These are phyloP conservation scores for Nyssa sinensis DNA, from an alignment of 148 eudicot genomes.

Conservation along the genomic window DNA sequence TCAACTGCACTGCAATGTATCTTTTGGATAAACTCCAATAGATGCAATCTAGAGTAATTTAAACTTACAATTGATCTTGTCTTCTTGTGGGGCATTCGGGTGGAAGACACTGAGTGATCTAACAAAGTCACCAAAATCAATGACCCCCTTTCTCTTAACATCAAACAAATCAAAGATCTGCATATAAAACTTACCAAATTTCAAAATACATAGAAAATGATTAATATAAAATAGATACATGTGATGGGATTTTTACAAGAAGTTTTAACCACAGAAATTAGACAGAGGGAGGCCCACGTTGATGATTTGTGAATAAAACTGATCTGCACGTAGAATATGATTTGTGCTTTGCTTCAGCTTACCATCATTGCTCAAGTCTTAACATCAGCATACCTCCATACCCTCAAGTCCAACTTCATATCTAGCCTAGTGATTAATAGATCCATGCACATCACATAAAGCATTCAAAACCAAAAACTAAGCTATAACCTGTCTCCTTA, in stretches of 20 bases:
- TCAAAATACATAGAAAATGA: background rate
- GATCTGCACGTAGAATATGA: background rate
- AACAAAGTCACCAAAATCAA: slow-evolving; percentile 94
- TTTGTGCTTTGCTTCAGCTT: background rate
- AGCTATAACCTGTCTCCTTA: background rate
- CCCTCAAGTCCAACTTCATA: background rate
- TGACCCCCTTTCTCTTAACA: slow-evolving; percentile 74
- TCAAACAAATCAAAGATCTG: slow-evolving; percentile 96
- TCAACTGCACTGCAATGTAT: background rate
- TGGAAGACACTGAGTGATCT: slow-evolving; percentile 81
- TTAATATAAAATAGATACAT: background rate
- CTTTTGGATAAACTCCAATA: background rate
- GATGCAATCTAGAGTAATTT: background rate
- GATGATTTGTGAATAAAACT: no score
- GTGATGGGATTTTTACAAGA: background rate
- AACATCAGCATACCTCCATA: background rate
- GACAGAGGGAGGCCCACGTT: background rate
- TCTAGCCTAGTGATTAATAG: background rate
- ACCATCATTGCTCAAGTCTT: background rate
- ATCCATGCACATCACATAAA: background rate
- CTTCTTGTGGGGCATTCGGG: slow-evolving; percentile 83
- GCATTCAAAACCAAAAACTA: background rate
- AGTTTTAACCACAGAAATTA: background rate
- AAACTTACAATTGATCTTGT: slow-evolving; percentile 79
- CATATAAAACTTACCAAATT: slow-evolving; percentile 6